phyloP scores from a whole-genome alignment of 2,329 filamentous ascomycete genomes.

The Drechslerella coelobrocha region DNA sequence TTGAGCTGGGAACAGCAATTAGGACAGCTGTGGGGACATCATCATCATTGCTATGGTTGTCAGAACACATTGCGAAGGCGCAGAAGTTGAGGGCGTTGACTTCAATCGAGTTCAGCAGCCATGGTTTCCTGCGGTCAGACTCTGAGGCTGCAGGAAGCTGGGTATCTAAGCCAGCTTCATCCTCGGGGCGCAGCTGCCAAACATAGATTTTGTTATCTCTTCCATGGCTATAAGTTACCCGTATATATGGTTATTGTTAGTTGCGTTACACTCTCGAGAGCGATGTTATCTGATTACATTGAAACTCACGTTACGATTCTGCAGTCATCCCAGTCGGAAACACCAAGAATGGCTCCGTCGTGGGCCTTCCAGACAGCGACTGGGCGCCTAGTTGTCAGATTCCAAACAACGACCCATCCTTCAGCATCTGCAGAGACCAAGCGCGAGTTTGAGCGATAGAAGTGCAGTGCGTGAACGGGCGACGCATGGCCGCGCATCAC shows the following conservation, averaged over 20 bases:
- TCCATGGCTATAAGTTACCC: slow-evolving; percentile 71
- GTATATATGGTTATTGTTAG: slow-evolving; percentile 8
- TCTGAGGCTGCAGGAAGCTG: slow-evolving; percentile 69
- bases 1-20: slow-evolving; percentile 79
- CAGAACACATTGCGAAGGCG: slow-evolving; percentile 71
- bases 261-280: not conserved
- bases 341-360: slow-evolving; percentile 74
- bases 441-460: slow-evolving; percentile 75
- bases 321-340: slow-evolving; percentile 73
- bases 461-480: slow-evolving; percentile 77
- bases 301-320: slow-evolving; percentile 79
- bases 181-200: slow-evolving; percentile 73
- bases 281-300: slow-evolving; percentile 34
- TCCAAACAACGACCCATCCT: slow-evolving; percentile 87
- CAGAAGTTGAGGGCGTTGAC: slow-evolving; percentile 98
- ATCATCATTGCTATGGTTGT: slow-evolving; percentile 49
- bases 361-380: slow-evolving; percentile 88
- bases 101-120: slow-evolving; percentile 81
- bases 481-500: slow-evolving; percentile 85
- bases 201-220: slow-evolving; percentile 85
- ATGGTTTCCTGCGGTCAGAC: slow-evolving; percentile 69
- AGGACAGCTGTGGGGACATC: slow-evolving; percentile 61
- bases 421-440: slow-evolving; percentile 88
- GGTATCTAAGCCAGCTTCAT: slow-evolving; percentile 71
- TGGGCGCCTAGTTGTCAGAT: slow-evolving; percentile 78